Conservation (phyloP, 257 asterid genomes). For the Przewalskia tangutica region DNA sequence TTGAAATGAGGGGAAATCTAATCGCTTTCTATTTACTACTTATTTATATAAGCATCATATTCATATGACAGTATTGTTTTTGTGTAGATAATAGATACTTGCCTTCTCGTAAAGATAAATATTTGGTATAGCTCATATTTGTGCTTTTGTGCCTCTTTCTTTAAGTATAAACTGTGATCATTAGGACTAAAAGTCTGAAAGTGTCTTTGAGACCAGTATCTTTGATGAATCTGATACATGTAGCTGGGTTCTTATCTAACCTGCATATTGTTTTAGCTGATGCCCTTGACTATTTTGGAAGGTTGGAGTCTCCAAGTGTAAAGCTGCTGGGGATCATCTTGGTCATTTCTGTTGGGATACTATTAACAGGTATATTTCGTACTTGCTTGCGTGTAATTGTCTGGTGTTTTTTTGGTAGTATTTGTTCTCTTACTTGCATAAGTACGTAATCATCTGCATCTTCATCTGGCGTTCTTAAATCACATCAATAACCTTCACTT, state of each 20-base stretch:
- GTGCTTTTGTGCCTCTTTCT: too few species aligned
- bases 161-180: not conserved
- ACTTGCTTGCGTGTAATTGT: not conserved
- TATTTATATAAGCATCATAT: not conserved
- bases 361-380: constrained; percentile 65
- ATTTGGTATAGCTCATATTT: too few species aligned
- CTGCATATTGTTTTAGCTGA: not conserved
- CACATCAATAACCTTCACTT: not conserved
- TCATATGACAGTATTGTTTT: not conserved
- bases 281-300: constrained; percentile 20
- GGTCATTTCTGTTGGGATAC: constrained; percentile 70
- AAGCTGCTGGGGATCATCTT: constrained; percentile 78
- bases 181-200: not conserved
- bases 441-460: not conserved
- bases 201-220: not conserved
- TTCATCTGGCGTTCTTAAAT: not conserved
- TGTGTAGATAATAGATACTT: not conserved
- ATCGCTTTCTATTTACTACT: not conserved
- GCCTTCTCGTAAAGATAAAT: too few species aligned
- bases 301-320: constrained; percentile 96
- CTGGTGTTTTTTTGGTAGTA: not conserved
- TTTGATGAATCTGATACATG: not conserved
- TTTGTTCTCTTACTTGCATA: not conserved
- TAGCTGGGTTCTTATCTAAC: not conserved
- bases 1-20: not conserved